phyloP scores from a whole-genome alignment of 176 grass and related monocot species.

The Urochloa ruziziensis region DNA sequence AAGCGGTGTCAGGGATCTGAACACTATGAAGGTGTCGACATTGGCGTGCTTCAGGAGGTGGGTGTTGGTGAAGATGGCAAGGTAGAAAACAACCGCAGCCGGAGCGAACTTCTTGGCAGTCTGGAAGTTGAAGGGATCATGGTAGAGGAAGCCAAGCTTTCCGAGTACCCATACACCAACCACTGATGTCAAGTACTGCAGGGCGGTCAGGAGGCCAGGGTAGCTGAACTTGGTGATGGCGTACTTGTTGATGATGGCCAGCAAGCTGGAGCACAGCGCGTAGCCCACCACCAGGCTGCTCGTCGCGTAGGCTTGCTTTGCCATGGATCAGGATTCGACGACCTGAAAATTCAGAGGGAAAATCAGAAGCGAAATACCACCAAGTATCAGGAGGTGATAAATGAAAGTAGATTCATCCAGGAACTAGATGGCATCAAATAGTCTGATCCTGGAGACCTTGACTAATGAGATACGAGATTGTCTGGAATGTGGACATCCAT shows the following conservation, averaged over 20 bases:
- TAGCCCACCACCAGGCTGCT: slow-evolving; percentile 63
- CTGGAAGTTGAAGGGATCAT: slow-evolving; percentile 60
- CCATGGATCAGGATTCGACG: slow-evolving; percentile 27
- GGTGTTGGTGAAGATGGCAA: slow-evolving; percentile 80
- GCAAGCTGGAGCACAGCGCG: slow-evolving; percentile 55
- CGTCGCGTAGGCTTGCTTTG: slow-evolving; percentile 33
- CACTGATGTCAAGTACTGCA: slow-evolving; percentile 64
- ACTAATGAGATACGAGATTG: not conserved
- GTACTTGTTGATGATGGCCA: slow-evolving; percentile 82
- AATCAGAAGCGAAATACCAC: not conserved
- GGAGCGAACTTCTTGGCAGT: slow-evolving; percentile 60
- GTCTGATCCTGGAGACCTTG: not conserved
- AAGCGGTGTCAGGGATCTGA: slow-evolving; percentile 60
- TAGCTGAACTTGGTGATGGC: slow-evolving; percentile 77
- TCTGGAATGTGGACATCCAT: not conserved
- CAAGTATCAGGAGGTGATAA: not conserved
- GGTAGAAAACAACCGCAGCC: slow-evolving; percentile 63
- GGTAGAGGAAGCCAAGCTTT: slow-evolving; percentile 55
- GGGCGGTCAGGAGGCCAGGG: slow-evolving; percentile 61
- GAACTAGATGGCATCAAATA: not conserved
- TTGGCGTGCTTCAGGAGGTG: slow-evolving; percentile 70
- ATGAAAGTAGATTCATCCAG: not conserved
- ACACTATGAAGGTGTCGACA: slow-evolving; percentile 78
- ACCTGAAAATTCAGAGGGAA: slow-evolving; percentile 6
- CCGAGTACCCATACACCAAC: slow-evolving; percentile 46